These are phyloP conservation scores for Pulicaria dysenterica DNA, from an alignment of 129 eudicot genomes.

Conservation along the genomic window DNA sequence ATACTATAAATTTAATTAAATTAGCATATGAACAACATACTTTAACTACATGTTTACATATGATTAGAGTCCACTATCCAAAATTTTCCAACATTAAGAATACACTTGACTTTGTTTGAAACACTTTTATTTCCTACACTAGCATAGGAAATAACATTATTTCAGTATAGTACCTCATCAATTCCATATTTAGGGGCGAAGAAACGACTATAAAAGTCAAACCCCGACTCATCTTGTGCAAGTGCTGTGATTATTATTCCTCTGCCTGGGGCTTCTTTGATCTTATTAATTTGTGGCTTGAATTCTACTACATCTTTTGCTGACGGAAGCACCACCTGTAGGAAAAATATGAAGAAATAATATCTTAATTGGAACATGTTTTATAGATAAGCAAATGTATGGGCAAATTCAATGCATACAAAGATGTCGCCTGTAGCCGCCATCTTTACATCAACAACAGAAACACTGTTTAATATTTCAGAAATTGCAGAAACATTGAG, in stretches of 20 bases:
- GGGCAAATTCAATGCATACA: conserved; percentile 49
- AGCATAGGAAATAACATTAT: too few species aligned
- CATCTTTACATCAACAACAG: conserved; percentile 58
- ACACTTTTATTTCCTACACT: too few species aligned
- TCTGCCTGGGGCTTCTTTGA: conserved; percentile 57
- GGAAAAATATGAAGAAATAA: conserved; percentile 6
- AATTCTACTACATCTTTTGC: conserved; percentile 59
- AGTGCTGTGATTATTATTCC: conserved; percentile 65
- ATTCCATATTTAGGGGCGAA: conserved; percentile 80
- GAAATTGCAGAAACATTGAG: conserved; percentile 46
- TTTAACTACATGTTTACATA: too few species aligned
- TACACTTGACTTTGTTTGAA: too few species aligned
- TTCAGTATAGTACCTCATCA: conserved; percentile 55
- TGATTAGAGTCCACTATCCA: too few species aligned
- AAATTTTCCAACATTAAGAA: too few species aligned
- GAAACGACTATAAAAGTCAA: conserved; percentile 73
- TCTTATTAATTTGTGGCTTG: conserved; percentile 57
- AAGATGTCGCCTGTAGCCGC: conserved; percentile 51
- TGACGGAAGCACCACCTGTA: conserved; percentile 70
- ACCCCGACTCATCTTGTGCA: conserved; percentile 71
- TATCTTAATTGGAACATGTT: neutral
- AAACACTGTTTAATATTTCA: conserved; percentile 54
- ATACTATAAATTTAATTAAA: too few species aligned
- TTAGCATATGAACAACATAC: conserved; percentile 1
- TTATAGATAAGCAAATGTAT: conserved; percentile 13